Evolutionary conservation across 176 grass and related monocot species (phyloP).

Genomic region (Musa beccarii): DNA sequence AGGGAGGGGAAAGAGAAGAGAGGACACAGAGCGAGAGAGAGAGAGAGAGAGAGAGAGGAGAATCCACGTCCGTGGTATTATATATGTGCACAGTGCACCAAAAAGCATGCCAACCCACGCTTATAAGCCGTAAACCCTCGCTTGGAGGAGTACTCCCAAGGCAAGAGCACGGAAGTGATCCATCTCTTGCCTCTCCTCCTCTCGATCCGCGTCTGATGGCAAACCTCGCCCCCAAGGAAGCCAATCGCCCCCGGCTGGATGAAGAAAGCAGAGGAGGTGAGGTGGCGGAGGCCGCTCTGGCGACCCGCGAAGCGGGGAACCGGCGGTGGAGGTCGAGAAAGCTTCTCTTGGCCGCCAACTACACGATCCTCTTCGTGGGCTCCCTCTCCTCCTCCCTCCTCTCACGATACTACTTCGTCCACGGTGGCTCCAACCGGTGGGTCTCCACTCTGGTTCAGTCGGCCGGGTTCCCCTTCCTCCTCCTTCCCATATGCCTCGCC

Average conservation of each 20-base stretch:
- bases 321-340: neutral
- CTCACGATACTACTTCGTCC: constrained; percentile 81
- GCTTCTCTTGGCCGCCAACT: constrained; percentile 51
- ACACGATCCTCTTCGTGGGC: constrained; percentile 57
- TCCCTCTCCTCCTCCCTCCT: constrained; percentile 69
- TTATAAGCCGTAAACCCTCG: too few species aligned
- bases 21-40: too few species aligned
- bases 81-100: too few species aligned
- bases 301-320: neutral
- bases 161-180: neutral
- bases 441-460: constrained; percentile 91
- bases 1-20: too few species aligned
- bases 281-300: neutral
- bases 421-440: constrained; percentile 66
- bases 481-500: constrained; percentile 44
- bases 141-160: too few species aligned
- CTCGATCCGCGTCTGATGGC: neutral
- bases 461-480: constrained; percentile 62
- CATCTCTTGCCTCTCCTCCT: neutral
- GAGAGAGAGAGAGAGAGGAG: too few species aligned
- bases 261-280: neutral
- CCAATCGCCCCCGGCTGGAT: neutral
- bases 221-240: neutral
- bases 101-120: too few species aligned
- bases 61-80: too few species aligned